Base-by-base conservation (phyloP, 257 asterid genomes). In the Gentiana dahurica region DNA sequence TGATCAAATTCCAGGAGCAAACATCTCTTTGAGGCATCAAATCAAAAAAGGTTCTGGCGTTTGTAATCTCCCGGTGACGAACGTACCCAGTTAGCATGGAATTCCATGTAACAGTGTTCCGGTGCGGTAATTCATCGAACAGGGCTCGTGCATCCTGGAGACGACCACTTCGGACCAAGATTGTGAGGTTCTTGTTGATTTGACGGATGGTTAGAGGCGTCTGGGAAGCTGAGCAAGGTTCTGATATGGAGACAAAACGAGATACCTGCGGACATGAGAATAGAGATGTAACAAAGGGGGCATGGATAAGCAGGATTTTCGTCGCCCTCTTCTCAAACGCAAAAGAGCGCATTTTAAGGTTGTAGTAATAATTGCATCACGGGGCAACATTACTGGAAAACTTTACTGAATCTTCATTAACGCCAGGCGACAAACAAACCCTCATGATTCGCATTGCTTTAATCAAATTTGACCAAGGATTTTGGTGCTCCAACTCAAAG, bases 31-130 rank as follows among this genome's bases (percentile, higher is more conserved):
- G 61, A 2, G 87, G 87, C 72, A 89, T 86, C 75, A 74, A 64
- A n/a, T 86, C 94, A 51, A 86, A 89, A 75, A 89, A 41, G 12
- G n/a, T 34, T 34, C 90, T 78, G 3, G 94, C 95, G 52, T 74
- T 80, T 0, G 70, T 71, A 53, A 84, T 78, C 62, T 84, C 79
- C 2, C 79, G 69, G n/a, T 74, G 60, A 39, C 57, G 76, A 5
- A 82, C 82, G 35, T 77, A 80, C 4, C 93, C 97, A 6, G 73
- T 75, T 43, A 89, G 73, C 90, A 86, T 80, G 24, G 93, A 78
- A 68, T 90, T 90, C 96, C 95, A 90, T 0, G 97, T 84, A 54
- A 84, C 75, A 34, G 79, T 79, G 55, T 82, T 84, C 68, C 89
- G 60, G 33, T 65, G 61, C 13, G 56, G 55, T 67, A 76, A 38